A percentile compares a stretch with the other conserved stretches of the same genome.
Evolutionary conservation across 495 filamentous ascomycete species (phyloP).

Genomic region (Chaetomium tenue): DNA sequence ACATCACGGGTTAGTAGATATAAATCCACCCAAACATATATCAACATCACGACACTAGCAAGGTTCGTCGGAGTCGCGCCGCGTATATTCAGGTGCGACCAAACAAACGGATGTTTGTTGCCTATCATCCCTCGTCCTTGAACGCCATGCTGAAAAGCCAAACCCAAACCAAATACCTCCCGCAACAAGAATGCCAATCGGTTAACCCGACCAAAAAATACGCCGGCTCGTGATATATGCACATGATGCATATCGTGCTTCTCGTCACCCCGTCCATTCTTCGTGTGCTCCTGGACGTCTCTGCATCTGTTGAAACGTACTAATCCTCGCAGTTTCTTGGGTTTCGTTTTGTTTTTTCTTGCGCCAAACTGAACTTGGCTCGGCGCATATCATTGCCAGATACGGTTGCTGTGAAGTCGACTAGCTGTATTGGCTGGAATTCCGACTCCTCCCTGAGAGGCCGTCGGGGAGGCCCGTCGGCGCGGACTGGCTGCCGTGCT

Average conservation of each 20-base stretch:
- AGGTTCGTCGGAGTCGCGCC: neutral
- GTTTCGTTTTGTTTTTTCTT: neutral
- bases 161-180: neutral
- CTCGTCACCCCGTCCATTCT: constrained; percentile 1
- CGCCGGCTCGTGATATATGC: constrained; percentile 1
- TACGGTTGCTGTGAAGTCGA: neutral
- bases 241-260: constrained; percentile 8
- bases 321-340: neutral
- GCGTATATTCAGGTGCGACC: neutral
- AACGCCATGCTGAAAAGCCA: constrained; percentile 23
- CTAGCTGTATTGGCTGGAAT: constrained; percentile 13
- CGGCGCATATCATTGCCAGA: too few species aligned
- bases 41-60: neutral
- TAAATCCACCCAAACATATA: neutral
- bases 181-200: neutral
- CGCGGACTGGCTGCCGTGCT: constrained; percentile 24
- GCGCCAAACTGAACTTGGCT: neutral
- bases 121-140: neutral
- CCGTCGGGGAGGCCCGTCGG: constrained; percentile 38
- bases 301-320: neutral
- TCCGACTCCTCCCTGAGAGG: constrained; percentile 20
- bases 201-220: neutral
- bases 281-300: neutral
- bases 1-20: neutral
- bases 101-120: neutral